Evolutionary conservation across 2,329 filamentous ascomycete species (phyloP), one percentile per base, ranked within the genome.

Genomic region (Monosporascus cannonballus): DNA sequence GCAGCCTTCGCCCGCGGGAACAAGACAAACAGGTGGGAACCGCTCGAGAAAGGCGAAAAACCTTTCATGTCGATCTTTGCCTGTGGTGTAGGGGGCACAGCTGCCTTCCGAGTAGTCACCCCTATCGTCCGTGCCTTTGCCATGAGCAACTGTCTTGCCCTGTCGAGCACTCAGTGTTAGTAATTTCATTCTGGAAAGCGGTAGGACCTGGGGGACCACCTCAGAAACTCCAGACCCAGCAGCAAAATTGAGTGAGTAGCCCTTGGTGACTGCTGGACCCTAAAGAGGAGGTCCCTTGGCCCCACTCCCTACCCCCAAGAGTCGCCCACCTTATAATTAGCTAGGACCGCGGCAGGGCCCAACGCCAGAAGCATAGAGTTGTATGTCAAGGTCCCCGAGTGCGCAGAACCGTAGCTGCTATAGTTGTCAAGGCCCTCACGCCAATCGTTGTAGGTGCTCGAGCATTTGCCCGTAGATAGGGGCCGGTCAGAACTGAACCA

Each of bases 391-490:
- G n/a, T 17, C 24, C 34, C 30, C 45, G 34, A 25, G 9, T 52
- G 50, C 4, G 46, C 45, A 18, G 50, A 27, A 4, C 50, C 50
- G 34, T 52, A 52, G 5, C 45, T 22, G 14, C 15, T 36, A 27
- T 52, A 52, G 9, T 52, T 48, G 37, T 18, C 34, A n/a, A 52
- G 42, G 15, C 50, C 50, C 18, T 52, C 50, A n/a, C 50, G 44
- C 45, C 46, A 52, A 24, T 52, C 17, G 25, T 52, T 38, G 38
- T n/a, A 52, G 1, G 50, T 44, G 25, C 25, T 45, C 22, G 50
- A 4, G 37, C 50, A 52, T 34, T 48, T 52, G 6, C 24, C 46
- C 22, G 50, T 52, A 8, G 50, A 48, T 0, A 48, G 50, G 20
- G 50, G 50, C 17, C 50, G 44, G 24, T 41, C 36, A n/a, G 14